Evolutionary conservation across 208 protist genomes (phyloP).

Genomic region (Herpetomonas samuelpessoai): DNA sequence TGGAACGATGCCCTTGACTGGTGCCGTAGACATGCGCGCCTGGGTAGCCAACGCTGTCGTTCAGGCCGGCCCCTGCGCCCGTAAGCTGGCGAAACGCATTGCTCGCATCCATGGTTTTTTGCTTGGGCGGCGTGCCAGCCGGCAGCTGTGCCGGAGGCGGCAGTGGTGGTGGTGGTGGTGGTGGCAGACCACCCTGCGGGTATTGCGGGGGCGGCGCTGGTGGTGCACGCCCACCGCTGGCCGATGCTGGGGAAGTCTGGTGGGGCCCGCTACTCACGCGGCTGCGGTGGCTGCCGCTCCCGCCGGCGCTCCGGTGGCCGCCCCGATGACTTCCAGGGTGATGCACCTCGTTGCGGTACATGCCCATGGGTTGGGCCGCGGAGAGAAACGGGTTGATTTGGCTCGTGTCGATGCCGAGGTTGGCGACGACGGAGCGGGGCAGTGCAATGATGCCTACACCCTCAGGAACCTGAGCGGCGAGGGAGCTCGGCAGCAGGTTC

Average conservation of each 20-base stretch:
- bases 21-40: background rate
- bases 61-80: background rate
- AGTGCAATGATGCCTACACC: conserved; percentile 22
- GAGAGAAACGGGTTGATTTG: background rate
- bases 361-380: background rate
- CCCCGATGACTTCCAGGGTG: background rate
- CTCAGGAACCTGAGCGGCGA: conserved; percentile 21
- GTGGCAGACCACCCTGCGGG: no score
- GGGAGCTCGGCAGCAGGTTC: conserved; percentile 11
- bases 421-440: background rate
- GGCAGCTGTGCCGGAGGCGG: no score
- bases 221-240: no score
- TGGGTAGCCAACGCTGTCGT: background rate
- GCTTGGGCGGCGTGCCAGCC: no score
- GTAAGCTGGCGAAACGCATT: background rate
- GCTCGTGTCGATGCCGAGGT: background rate
- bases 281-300: background rate
- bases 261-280: background rate
- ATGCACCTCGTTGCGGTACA: background rate
- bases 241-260: background rate
- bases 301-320: background rate
- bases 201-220: background rate
- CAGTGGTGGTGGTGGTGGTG: no score
- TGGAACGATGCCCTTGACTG: no score
- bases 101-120: background rate